These are phyloP conservation scores for Misopates orontium DNA, from an alignment of 257 asterid genomes.

Conservation along the genomic window DNA sequence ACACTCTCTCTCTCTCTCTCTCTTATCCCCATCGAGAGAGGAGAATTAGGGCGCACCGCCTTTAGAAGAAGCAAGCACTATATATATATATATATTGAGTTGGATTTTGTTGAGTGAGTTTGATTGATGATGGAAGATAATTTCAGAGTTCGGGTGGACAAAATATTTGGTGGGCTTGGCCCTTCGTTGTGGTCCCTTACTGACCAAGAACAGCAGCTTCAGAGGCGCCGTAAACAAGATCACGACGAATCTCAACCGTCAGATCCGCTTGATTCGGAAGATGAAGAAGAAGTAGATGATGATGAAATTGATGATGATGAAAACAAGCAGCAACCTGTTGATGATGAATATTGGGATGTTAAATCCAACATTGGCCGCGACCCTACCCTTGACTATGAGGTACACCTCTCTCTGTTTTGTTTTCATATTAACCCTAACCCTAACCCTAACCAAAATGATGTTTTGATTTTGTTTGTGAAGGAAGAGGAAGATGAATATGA, in stretches of 20 bases:
- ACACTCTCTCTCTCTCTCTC: too few relatives aligned
- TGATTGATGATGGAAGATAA: constrained; percentile 96
- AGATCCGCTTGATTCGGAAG: constrained; percentile 27
- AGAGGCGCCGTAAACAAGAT: constrained; percentile 37
- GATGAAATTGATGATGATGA: constrained; percentile 37
- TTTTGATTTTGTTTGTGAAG: too few relatives aligned
- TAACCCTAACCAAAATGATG: too few relatives aligned
- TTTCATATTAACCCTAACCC: too few relatives aligned
- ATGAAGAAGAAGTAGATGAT: constrained; percentile 20
- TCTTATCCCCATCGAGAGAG: too few relatives aligned
- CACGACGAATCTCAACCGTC: constrained; percentile 30
- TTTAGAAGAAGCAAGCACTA: too few relatives aligned
- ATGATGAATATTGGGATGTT: constrained; percentile 53
- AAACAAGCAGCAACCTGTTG: constrained; percentile 26
- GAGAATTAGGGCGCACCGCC: too few relatives aligned
- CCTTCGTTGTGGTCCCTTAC: constrained; percentile 67
- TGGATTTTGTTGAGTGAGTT: too few relatives aligned
- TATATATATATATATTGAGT: too few relatives aligned
- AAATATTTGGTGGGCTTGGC: constrained; percentile 66
- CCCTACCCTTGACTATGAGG: constrained; percentile 87
- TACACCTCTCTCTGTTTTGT: constrained; percentile 5
- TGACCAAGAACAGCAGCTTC: constrained; percentile 76
- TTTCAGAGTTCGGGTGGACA: constrained; percentile 80
- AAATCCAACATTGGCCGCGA: constrained; percentile 78
- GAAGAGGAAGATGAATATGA: constrained; percentile 92